These are phyloP conservation scores for Miamiensis avidus DNA, from an alignment of 169 alveolate genomes.

Conservation along the genomic window DNA sequence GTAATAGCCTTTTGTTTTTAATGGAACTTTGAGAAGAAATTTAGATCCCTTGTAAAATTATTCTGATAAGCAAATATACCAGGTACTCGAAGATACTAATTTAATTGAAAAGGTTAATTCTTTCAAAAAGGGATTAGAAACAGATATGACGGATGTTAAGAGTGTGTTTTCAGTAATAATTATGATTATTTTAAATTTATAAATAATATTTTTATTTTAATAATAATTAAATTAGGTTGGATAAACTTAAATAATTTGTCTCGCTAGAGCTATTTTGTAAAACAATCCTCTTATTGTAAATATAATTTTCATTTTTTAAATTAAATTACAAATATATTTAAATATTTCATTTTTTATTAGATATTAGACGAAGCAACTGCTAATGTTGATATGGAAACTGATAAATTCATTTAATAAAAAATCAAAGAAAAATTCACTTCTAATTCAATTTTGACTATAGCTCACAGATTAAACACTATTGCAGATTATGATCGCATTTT, in stretches of 20 bases:
- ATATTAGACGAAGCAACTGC: constrained; percentile 92
- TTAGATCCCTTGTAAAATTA: neutral
- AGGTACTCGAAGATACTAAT: neutral
- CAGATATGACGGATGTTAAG: constrained; percentile 20
- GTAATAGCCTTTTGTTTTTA: neutral
- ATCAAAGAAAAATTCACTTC: constrained; percentile 66
- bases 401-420: constrained; percentile 76
- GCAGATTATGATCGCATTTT: constrained; percentile 81
- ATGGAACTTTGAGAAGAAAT: constrained; percentile 1
- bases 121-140: constrained; percentile 16
- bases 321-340: too few relatives aligned
- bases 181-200: too few relatives aligned
- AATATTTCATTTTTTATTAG: too few relatives aligned
- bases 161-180: constrained; percentile 28
- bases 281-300: constrained; percentile 70
- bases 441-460: constrained; percentile 90
- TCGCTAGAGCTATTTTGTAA: constrained; percentile 72
- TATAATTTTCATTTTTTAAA: too few relatives aligned
- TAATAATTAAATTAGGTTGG: constrained; percentile 35
- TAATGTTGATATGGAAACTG: constrained; percentile 85
- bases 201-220: constrained; percentile 43
- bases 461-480: constrained; percentile 91
- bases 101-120: neutral
- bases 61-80: neutral
- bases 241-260: constrained; percentile 70